Base-by-base conservation (phyloP, 768 basidiomycete genomes). In the Naematelia encephala region DNA sequence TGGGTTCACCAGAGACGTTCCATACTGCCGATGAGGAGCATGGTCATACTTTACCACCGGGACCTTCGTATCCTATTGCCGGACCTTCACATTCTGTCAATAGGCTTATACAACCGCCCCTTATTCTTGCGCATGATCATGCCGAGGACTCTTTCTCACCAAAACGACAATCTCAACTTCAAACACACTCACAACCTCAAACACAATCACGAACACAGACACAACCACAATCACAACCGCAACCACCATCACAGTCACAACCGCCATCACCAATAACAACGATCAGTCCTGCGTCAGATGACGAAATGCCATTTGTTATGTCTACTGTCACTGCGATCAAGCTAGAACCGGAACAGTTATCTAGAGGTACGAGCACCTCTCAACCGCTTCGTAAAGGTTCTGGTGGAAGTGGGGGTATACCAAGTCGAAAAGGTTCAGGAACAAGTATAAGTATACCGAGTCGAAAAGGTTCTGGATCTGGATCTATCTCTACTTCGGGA, bases 21-120 rank as follows among this genome's bases (percentile, higher is more conserved):
- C 25, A 46, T 23, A 64, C 62, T 21, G 62, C 62, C n/a, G 42
- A 51, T 29, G 55, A 62, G 44, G 45, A 22, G 4, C 29, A 42
- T 21, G 13, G 23, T 13, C 14, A 39, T 39, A n/a, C n/a, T n/a
- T n/a, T n/a, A n/a, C n/a, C n/a, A n/a, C n/a, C n/a, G n/a, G n/a
- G n/a, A n/a, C n/a, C n/a, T n/a, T n/a, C n/a, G n/a, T n/a, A n/a
- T n/a, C n/a, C n/a, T 39, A 39, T 16, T 8, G 34, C 34, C 34
- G 34, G 16, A 16, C 34, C 34, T 8, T 39, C 34, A 16, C 34
- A 39, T 39, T 39, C 34, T 16, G 8, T 39, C 34, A 16, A 16
- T 39, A 16, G 8, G 16, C 34, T 16, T 39, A 8, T 16, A 39
- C 34, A 39, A 39, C 34, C 34, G 8, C 16, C 34, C 34, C 34